Evolutionary conservation across 2,329 filamentous ascomycete genomes (phyloP).

Genomic region (Fusarium graminum): DNA sequence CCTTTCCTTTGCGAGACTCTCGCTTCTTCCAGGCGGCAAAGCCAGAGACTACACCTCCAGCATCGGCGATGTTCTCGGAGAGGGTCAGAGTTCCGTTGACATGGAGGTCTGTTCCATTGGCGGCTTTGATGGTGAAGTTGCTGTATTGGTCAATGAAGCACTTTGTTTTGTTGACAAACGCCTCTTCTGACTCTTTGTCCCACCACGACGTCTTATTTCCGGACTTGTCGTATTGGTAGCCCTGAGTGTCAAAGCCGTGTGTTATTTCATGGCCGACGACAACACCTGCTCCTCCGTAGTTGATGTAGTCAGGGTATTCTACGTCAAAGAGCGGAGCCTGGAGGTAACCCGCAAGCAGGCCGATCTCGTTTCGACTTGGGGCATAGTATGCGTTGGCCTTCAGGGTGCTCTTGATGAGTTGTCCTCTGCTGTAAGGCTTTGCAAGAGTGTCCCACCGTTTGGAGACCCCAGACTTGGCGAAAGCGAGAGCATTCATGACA

Average conservation of each 20-base stretch:
- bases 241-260: slow-evolving; percentile 77
- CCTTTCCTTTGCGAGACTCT: slow-evolving; percentile 61
- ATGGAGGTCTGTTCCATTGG: slow-evolving; percentile 67
- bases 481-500: slow-evolving; percentile 69
- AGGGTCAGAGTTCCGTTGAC: slow-evolving; percentile 74
- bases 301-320: slow-evolving; percentile 72
- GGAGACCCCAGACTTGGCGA: slow-evolving; percentile 61
- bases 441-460: slow-evolving; percentile 69
- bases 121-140: slow-evolving; percentile 69
- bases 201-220: slow-evolving; percentile 77
- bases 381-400: slow-evolving; percentile 78
- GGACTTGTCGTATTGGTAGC: slow-evolving; percentile 73
- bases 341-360: slow-evolving; percentile 72
- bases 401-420: slow-evolving; percentile 71
- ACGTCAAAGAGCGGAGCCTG: slow-evolving; percentile 76
- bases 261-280: slow-evolving; percentile 77
- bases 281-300: slow-evolving; percentile 77
- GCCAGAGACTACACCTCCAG: slow-evolving; percentile 73
- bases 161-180: slow-evolving; percentile 69
- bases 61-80: slow-evolving; percentile 79
- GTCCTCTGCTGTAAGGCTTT: slow-evolving; percentile 70
- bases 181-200: slow-evolving; percentile 69
- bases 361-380: slow-evolving; percentile 74
- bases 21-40: slow-evolving; percentile 75
- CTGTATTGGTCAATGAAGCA: slow-evolving; percentile 78